These are phyloP conservation scores for Alternaria atra DNA, from an alignment of 2,329 filamentous ascomycete genomes.

Conservation along the genomic window DNA sequence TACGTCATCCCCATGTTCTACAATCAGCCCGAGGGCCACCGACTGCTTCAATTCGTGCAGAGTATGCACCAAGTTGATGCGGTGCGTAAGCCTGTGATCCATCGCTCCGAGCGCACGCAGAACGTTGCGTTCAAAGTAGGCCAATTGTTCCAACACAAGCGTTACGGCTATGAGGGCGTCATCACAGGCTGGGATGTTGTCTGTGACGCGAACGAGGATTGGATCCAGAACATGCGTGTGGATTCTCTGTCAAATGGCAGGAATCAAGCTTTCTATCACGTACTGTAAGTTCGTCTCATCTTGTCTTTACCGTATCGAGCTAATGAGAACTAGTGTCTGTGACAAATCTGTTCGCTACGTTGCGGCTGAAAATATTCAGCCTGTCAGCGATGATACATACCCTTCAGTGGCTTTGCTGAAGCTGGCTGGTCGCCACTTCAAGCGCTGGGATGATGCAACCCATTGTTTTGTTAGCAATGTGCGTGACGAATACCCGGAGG, in stretches of 20 bases:
- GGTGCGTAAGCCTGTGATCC: slow-evolving; percentile 56
- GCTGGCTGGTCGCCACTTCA: slow-evolving; percentile 86
- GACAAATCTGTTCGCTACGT: slow-evolving; percentile 77
- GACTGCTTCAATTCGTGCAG: slow-evolving; percentile 63
- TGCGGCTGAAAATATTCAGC: slow-evolving; percentile 80
- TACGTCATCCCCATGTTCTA: slow-evolving; percentile 71
- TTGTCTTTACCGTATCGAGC: slow-evolving; percentile 31
- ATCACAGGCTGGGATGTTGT: slow-evolving; percentile 86
- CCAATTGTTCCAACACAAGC: slow-evolving; percentile 82
- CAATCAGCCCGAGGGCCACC: slow-evolving; percentile 62
- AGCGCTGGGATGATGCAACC: slow-evolving; percentile 74
- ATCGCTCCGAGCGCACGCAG: slow-evolving; percentile 16
- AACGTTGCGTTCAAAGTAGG: slow-evolving; percentile 64
- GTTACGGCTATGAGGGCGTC: slow-evolving; percentile 81
- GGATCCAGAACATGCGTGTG: slow-evolving; percentile 71
- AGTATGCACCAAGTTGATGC: slow-evolving; percentile 66
- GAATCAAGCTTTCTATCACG: slow-evolving; percentile 82
- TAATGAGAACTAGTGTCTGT: slow-evolving; percentile 63
- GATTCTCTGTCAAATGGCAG: slow-evolving; percentile 66
- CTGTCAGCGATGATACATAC: slow-evolving; percentile 37
- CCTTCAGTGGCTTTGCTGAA: slow-evolving; percentile 69
- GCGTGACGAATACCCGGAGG: slow-evolving; percentile 83
- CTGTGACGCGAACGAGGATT: slow-evolving; percentile 67
- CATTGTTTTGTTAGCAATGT: slow-evolving; percentile 85
- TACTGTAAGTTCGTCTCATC: slow-evolving; percentile 71